These are phyloP conservation scores for Wallacemonas collosoma DNA, from an alignment of 208 protist species.

Conservation along the genomic window DNA sequence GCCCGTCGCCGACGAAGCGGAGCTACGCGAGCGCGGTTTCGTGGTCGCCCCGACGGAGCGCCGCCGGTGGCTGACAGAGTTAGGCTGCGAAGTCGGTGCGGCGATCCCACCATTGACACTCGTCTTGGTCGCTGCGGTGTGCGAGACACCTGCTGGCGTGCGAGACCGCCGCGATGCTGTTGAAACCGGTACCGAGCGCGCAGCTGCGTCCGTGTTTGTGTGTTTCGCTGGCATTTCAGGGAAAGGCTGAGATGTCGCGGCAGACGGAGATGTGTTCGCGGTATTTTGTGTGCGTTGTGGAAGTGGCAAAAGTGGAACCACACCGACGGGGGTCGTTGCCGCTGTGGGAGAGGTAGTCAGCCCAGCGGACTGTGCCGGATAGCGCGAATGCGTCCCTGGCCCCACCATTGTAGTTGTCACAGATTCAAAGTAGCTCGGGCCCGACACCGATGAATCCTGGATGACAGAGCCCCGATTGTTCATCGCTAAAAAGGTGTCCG, in stretches of 20 bases:
- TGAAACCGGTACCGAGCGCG: not conserved
- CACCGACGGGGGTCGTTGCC: not conserved
- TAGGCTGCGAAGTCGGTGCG: not conserved
- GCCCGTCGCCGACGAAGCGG: not conserved
- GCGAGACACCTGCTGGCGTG: not conserved
- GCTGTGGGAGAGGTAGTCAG: not conserved
- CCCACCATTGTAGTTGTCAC: not conserved
- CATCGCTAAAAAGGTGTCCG: conserved; percentile 45
- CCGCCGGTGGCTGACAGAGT: not conserved
- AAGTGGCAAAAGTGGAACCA: too few relatives aligned
- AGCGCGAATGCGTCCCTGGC: not conserved
- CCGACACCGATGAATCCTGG: conserved; percentile 21
- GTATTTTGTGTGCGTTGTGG: too few relatives aligned
- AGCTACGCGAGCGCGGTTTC: conserved; percentile 6
- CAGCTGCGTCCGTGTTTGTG: not conserved
- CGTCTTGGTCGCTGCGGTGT: not conserved
- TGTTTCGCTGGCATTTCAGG: not conserved
- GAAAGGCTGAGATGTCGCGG: not conserved
- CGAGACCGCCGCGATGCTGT: conserved; percentile 1
- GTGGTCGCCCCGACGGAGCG: conserved; percentile 3
- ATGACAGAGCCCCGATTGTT: conserved; percentile 41
- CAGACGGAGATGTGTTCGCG: too few relatives aligned
- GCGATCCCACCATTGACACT: not conserved
- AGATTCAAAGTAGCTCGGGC: conserved; percentile 14
- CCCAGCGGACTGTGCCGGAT: not conserved